Conservation (phyloP, 441 rosid species). For the Gossypium davidsonii region DNA sequence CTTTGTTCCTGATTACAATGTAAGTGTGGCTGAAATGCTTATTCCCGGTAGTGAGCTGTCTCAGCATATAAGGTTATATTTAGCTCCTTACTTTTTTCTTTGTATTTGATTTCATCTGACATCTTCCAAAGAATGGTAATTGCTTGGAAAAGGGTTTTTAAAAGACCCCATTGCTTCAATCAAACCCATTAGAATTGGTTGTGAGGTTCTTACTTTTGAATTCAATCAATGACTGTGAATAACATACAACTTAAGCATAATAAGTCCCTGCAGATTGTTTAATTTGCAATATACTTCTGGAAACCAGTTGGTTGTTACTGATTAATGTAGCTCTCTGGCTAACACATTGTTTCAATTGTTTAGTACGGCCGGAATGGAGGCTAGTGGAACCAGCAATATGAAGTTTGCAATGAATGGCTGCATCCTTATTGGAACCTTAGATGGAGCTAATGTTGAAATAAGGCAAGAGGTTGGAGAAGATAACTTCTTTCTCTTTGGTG, state of each 20-base stretch:
- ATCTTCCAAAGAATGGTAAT: background rate
- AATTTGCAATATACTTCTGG: background rate
- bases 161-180: background rate
- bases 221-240: background rate
- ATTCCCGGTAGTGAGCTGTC: slow-evolving; percentile 96
- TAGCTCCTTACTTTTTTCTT: background rate
- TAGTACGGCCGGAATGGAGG: slow-evolving; percentile 99
- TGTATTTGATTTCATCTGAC: background rate
- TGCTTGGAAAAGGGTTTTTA: background rate
- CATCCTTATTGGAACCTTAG: slow-evolving; percentile 78
- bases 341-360: slow-evolving; percentile 1
- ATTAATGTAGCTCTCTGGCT: background rate
- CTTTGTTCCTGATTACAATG: slow-evolving; percentile 92
- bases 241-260: background rate
- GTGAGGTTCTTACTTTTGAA: background rate
- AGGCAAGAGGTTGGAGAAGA: slow-evolving; percentile 89
- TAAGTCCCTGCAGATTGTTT: background rate
- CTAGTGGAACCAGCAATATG: slow-evolving; percentile 99
- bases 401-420: slow-evolving; percentile 97
- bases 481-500: slow-evolving; percentile 90
- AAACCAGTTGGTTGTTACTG: background rate
- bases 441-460: slow-evolving; percentile 96
- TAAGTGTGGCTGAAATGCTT: slow-evolving; percentile 87
- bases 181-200: background rate
- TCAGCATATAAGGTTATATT: slow-evolving; percentile 81